A percentile compares a stretch with the other conserved stretches of the same genome.
Conservation (phyloP, 73 alveolate species). For the Tetrahymena thermophila region DNA sequence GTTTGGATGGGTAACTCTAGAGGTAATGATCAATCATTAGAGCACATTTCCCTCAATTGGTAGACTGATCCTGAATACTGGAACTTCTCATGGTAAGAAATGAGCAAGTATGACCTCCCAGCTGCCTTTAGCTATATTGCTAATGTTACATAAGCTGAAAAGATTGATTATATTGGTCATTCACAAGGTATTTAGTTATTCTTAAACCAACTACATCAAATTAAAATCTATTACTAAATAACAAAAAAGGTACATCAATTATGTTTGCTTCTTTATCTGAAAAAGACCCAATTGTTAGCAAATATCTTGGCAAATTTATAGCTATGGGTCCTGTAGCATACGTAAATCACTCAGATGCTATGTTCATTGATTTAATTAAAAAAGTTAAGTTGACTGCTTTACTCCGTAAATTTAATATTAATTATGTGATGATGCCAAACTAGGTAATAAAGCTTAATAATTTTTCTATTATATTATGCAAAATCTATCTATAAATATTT, state of each 20-base stretch:
- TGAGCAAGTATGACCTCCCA: constrained; percentile 86
- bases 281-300: constrained; percentile 34
- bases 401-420: neutral
- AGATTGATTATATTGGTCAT: constrained; percentile 87
- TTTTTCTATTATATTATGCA: no score
- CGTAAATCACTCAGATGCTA: constrained; percentile 2
- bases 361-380: neutral
- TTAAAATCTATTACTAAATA: neutral
- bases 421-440: neutral
- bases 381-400: neutral
- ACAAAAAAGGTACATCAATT: constrained; percentile 8
- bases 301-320: constrained; percentile 27
- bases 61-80: constrained; percentile 59
- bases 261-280: constrained; percentile 63
- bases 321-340: constrained; percentile 57
- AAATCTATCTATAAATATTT: no score
- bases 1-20: constrained; percentile 86
- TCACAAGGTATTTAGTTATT: constrained; percentile 89
- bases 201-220: neutral
- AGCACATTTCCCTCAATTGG: constrained; percentile 47
- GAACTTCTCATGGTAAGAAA: constrained; percentile 84
- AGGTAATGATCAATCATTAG: constrained; percentile 59
- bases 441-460: neutral
- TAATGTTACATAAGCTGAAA: constrained; percentile 48
- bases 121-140: constrained; percentile 72